A percentile compares a stretch with the other conserved stretches of the same genome.
Conservation (phyloP, 2,329 filamentous ascomycete genomes). For the Albophoma yamanashiensis region DNA sequence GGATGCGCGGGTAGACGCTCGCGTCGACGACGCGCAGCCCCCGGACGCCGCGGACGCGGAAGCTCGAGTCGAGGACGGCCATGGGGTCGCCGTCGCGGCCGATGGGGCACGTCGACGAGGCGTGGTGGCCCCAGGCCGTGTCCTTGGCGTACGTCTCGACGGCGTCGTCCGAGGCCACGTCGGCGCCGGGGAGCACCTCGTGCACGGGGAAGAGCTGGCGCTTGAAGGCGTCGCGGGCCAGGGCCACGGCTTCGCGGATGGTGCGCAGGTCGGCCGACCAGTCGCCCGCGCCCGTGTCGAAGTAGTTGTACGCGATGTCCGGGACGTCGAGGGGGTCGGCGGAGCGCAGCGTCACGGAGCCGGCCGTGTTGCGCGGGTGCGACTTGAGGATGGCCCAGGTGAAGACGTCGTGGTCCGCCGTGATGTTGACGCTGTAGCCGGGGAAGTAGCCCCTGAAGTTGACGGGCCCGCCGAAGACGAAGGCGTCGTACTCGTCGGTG, state of each 20-base stretch:
- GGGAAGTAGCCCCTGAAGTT: slow-evolving; percentile 19
- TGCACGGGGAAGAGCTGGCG: slow-evolving; percentile 6
- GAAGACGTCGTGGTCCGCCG: slow-evolving; percentile 21
- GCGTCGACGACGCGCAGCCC: slow-evolving; percentile 49
- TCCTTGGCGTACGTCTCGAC: slow-evolving; percentile 35
- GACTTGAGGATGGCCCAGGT: slow-evolving; percentile 39
- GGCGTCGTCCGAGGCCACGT: slow-evolving; percentile 26
- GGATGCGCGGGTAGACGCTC: slow-evolving; percentile 37
- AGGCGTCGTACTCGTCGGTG: slow-evolving; percentile 16
- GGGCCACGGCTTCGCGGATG: slow-evolving; percentile 42
- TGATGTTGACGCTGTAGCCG: slow-evolving; percentile 9
- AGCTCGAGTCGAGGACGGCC: slow-evolving; percentile 44
- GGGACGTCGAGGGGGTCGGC: slow-evolving; percentile 54
- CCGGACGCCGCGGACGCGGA: slow-evolving; percentile 41
- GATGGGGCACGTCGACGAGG: slow-evolving; percentile 43
- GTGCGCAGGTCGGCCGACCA: slow-evolving; percentile 39
- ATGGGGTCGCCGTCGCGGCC: slow-evolving; percentile 39
- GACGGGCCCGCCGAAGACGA: slow-evolving; percentile 16
- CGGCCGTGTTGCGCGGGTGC: slow-evolving; percentile 51
- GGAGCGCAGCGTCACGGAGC: slow-evolving; percentile 49
- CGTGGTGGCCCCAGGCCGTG: slow-evolving; percentile 46
- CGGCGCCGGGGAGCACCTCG: slow-evolving; percentile 21
- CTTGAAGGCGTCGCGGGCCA: slow-evolving; percentile 32
- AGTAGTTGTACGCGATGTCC: slow-evolving; percentile 52
- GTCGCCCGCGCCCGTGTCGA: slow-evolving; percentile 37